These are phyloP conservation scores for Porpolomopsis calyptriformis DNA, from an alignment of 768 basidiomycete species.

Conservation along the genomic window DNA sequence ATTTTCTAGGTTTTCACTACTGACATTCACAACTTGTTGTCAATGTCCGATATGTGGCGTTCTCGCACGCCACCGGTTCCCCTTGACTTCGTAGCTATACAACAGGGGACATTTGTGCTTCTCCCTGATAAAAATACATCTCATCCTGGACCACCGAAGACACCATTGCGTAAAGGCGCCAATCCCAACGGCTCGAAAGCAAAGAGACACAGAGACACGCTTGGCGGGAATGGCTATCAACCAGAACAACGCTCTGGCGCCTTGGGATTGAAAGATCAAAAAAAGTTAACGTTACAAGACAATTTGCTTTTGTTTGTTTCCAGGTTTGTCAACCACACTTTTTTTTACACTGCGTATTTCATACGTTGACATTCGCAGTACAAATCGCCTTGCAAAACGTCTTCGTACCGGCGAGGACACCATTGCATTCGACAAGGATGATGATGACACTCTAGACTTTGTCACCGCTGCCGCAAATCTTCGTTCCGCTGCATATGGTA, in stretches of 20 bases:
- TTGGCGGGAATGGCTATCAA: constrained; percentile 6
- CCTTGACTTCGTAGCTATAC: constrained; percentile 70
- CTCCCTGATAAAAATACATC: constrained; percentile 13
- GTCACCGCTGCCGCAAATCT: constrained; percentile 93
- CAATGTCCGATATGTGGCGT: constrained; percentile 97
- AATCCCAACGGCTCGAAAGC: constrained; percentile 13
- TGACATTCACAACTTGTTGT: constrained; percentile 81
- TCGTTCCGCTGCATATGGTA: constrained; percentile 82
- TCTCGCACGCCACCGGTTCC: constrained; percentile 78
- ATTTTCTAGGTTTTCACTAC: constrained; percentile 64
- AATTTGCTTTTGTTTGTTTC: constrained; percentile 75
- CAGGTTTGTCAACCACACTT: constrained; percentile 40
- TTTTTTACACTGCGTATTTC: not conserved
- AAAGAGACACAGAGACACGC: constrained; percentile 12
- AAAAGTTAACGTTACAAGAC: constrained; percentile 63
- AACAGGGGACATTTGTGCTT: constrained; percentile 48
- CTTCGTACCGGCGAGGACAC: constrained; percentile 55
- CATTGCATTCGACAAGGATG: constrained; percentile 94
- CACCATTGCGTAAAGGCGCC: constrained; percentile 11
- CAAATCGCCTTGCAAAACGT: constrained; percentile 65
- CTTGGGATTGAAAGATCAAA: constrained; percentile 68
- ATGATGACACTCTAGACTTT: constrained; percentile 93
- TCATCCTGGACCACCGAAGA: not conserved
- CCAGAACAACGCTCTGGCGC: constrained; percentile 4
- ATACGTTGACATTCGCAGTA: constrained; percentile 34